Base-by-base conservation (phyloP, 306 rosid species). In the Trifolium subterraneum region DNA sequence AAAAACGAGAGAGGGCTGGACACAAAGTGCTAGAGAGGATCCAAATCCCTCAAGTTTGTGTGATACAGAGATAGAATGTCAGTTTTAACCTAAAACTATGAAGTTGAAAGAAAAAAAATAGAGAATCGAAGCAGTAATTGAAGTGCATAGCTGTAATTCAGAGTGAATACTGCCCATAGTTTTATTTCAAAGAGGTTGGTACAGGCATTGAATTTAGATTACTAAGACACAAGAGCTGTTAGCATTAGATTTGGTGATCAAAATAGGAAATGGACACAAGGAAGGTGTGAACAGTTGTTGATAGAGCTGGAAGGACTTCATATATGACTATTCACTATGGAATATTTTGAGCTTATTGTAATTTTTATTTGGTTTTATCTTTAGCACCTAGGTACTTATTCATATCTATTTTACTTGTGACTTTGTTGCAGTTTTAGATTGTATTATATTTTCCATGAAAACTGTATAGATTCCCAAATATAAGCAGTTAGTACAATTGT, bases 331-430 rank as follows among this genome's bases (percentile, higher is more conserved):
- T 23, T 18, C 25, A 56, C 2, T 56, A 6, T 54, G 12, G 60
- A 54, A 54, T 8, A 52, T 22, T 54, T 20, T 54, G 29, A 54
- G 29, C 15, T 54, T 27, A 20, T 54, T 3, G 29, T 14, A 19
- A 54, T 20, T 52, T 19, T 18, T 69, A 42, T 44, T 47, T 38
- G 6, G 36, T 33, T 74, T 70, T 69, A 50, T 65, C 20, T 73
- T 67, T 35, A 82, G 69, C 80, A 14, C 31, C 10, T 18, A 20
- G 58, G 14, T 62, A 23, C 12, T 36, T 61, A 6, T 33, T 38
- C 48, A 60, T 41, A 19, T 19, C 67, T 13, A 59, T 29, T 48
- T 69, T 51, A 58, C 38, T 35, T 19, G 25, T 42, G 59, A n/a
- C 44, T 25, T 61, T 41, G 25, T 44, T 35, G 23, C 27, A 12